Percentiles rank a stretch among this genome's conserved stretches.
Evolutionary conservation across 2,329 filamentous ascomycete species (phyloP).

Genomic region (Hortaea sp.): DNA sequence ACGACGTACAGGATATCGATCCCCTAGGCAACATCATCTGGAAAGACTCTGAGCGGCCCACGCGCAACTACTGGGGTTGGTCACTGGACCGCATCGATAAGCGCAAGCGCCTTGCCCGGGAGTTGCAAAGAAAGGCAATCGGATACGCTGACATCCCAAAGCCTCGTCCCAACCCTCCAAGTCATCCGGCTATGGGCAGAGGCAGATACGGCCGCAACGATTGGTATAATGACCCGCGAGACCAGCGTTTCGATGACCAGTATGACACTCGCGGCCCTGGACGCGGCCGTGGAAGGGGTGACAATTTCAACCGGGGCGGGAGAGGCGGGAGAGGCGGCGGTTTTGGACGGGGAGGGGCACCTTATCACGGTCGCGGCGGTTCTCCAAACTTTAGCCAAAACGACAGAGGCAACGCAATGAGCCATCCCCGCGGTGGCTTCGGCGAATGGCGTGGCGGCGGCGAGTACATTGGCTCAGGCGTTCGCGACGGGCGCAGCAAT

Average conservation of each 20-base stretch:
- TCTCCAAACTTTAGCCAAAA: no score
- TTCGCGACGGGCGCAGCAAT: neutral
- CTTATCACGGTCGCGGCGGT: no score
- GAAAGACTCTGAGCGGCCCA: slow-evolving; percentile 19
- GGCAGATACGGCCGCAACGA: neutral
- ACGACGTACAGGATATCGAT: slow-evolving; percentile 22
- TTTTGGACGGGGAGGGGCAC: neutral
- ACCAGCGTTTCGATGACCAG: neutral
- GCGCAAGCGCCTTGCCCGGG: slow-evolving; percentile 11
- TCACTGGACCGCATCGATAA: slow-evolving; percentile 14
- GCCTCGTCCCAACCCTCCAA: neutral
- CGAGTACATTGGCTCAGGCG: neutral
- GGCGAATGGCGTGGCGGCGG: neutral
- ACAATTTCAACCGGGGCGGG: neutral
- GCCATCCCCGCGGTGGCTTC: no score
- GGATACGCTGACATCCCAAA: slow-evolving; percentile 9
- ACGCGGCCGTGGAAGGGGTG: neutral
- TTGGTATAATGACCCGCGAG: neutral
- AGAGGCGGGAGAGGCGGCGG: neutral
- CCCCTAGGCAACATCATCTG: slow-evolving; percentile 23
- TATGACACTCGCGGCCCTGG: neutral
- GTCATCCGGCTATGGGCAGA: neutral
- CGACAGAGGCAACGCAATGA: no score
- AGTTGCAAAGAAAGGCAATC: slow-evolving; percentile 7
- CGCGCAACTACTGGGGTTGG: slow-evolving; percentile 24